Base-by-base conservation (phyloP, 2,329 filamentous ascomycete species). In the Helotiales sp. region DNA sequence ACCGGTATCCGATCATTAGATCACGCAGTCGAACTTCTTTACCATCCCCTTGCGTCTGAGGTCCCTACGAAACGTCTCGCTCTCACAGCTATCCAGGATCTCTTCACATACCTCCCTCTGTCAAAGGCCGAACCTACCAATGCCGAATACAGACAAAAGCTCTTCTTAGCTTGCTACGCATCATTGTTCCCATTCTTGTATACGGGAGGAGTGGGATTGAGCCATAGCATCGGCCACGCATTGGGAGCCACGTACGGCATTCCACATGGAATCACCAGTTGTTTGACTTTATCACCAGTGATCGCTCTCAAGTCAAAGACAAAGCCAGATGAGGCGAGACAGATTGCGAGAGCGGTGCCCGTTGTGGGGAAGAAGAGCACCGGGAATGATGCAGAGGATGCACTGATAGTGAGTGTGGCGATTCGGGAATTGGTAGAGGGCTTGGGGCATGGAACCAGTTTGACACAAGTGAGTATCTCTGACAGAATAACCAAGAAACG, bases 191-290 rank as follows among this genome's bases (percentile, higher is more conserved):
- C 81, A 1, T 69, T 74, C 58, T 81, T 82, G 54, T 62, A 81
- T 27, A 77, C 78, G 44, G 78, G 78, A n/a, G 75, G 75, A 0
- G 66, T 83, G 0, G 81, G 81, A 0, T 69, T 84, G 2, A 73
- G 68, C 2, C 78, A 80, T 56, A 69, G 71, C 0, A 61, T 80
- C 50, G 77, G 77, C 0, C 82, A 84, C 63, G 80, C 81, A 0
- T 69, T 85, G 2, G 81, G 81, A 0, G 76, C 73, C 2, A 81
- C 81, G 0, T 84, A 83, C 61, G 67, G 72, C 0, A 84, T 85
- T 36, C 81, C 81, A 0, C 81, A 84, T 60, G 81, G 81, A 0
- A 77, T 82, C 46, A 84, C 81, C 0, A 78, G 75, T 1, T 83
- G 81, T 63, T 64, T 84, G 47, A 82, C 80, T 0, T 72, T 84